Conservation (phyloP, 2,329 filamentous ascomycete genomes). For the Tolypocladium tropicale region DNA sequence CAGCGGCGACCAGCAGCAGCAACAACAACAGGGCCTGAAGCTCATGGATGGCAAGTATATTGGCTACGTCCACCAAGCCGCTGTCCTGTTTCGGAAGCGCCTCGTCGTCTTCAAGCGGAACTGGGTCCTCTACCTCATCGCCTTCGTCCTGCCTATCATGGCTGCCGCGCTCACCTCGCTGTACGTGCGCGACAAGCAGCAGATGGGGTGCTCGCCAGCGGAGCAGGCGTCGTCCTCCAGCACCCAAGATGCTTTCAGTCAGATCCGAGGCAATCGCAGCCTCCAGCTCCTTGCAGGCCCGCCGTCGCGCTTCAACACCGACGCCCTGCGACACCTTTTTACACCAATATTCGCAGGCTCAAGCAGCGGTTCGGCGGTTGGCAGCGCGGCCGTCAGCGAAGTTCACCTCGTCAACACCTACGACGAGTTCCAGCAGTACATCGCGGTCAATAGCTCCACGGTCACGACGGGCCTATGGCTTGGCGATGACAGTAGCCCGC, state of each 20-base stretch:
- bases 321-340: conserved; percentile 22
- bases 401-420: conserved; percentile 51
- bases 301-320: conserved; percentile 23
- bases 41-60: conserved; percentile 61
- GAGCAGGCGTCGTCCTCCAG: conserved; percentile 32
- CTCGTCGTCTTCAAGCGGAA: conserved; percentile 68
- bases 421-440: conserved; percentile 56
- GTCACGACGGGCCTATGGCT: conserved; percentile 72
- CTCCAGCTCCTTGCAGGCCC: conserved; percentile 22
- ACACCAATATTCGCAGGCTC: conserved; percentile 26
- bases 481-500: conserved; percentile 45
- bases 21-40: conserved; percentile 26
- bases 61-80: conserved; percentile 57
- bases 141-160: conserved; percentile 67
- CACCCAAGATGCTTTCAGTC: conserved; percentile 27
- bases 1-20: conserved; percentile 13
- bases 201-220: conserved; percentile 40
- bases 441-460: conserved; percentile 52
- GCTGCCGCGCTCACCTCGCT: conserved; percentile 71
- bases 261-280: conserved; percentile 13
- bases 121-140: conserved; percentile 64
- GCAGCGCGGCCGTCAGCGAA: conserved; percentile 11
- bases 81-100: conserved; percentile 69
- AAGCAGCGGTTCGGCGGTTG: conserved; percentile 9
- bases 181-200: conserved; percentile 52